phyloP scores from a whole-genome alignment of 208 protist genomes.

The Naegleria lovaniensis region DNA sequence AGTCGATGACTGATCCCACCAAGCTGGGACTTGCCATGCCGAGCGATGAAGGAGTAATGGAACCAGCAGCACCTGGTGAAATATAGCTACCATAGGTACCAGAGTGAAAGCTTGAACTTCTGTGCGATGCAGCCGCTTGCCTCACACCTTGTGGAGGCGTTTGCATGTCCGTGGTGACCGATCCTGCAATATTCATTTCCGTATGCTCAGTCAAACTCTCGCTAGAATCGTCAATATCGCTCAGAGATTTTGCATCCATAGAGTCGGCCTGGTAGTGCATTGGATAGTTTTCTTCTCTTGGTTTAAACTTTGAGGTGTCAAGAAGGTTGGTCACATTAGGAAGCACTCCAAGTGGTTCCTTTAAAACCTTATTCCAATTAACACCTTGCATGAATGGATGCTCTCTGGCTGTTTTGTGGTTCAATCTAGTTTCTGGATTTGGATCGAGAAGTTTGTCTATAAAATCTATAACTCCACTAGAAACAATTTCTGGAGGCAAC shows the following conservation, averaged over 20 bases:
- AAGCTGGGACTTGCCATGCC: background rate
- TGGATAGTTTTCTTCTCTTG: background rate
- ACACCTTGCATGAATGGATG: background rate
- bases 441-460: background rate
- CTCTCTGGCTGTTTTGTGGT: background rate
- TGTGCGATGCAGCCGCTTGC: background rate
- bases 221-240: background rate
- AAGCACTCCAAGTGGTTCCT: background rate
- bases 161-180: background rate
- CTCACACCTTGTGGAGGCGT: background rate
- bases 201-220: background rate
- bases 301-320: background rate
- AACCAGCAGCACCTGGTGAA: background rate
- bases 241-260: background rate
- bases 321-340: background rate
- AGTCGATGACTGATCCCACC: background rate
- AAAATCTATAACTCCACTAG: background rate
- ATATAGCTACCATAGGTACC: background rate
- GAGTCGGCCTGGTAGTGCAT: background rate
- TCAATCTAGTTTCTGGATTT: background rate
- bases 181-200: background rate
- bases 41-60: background rate
- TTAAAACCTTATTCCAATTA: conserved; percentile 8
- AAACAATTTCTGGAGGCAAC: background rate
- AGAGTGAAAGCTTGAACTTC: background rate